phyloP scores from a whole-genome alignment of 768 basidiomycete genomes.

The Suillus bovinus region DNA sequence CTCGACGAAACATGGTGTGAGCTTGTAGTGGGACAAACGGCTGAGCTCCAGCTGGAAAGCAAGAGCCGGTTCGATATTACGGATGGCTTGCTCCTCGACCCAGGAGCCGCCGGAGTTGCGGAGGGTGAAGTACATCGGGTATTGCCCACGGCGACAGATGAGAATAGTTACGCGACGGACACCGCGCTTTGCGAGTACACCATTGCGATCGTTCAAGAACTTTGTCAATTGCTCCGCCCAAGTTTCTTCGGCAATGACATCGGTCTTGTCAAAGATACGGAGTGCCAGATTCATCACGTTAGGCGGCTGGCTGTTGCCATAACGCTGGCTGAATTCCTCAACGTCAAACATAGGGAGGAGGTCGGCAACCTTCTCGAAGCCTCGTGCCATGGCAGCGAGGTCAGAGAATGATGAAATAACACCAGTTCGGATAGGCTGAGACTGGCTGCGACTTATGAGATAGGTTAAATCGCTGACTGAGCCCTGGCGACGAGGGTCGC shows the following conservation, averaged over 20 bases:
- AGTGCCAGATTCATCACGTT: conserved; percentile 95
- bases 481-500: conserved; percentile 74
- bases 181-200: conserved; percentile 68
- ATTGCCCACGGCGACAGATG: conserved; percentile 87
- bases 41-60: conserved; percentile 98
- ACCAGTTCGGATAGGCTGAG: conserved; percentile 88
- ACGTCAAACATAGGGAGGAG: conserved; percentile 75
- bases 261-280: conserved; percentile 79
- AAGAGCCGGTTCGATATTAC: conserved; percentile 97
- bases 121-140: conserved; percentile 93
- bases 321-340: conserved; percentile 70
- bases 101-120: conserved; percentile 73
- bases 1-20: conserved; percentile 95
- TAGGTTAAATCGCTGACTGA: conserved; percentile 97
- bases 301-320: conserved; percentile 76
- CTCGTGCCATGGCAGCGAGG: conserved; percentile 61
- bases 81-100: conserved; percentile 94
- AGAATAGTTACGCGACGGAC: conserved; percentile 92
- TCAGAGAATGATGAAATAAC: conserved; percentile 90
- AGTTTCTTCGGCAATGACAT: conserved; percentile 73
- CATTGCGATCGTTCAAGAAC: conserved; percentile 69
- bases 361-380: conserved; percentile 72
- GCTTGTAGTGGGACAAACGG: conserved; percentile 94
- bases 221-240: conserved; percentile 74
- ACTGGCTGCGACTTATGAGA: conserved; percentile 82